Base-by-base conservation (phyloP, 371 early-diverging fungal genomes). In the Rhizopus arrhizus region DNA sequence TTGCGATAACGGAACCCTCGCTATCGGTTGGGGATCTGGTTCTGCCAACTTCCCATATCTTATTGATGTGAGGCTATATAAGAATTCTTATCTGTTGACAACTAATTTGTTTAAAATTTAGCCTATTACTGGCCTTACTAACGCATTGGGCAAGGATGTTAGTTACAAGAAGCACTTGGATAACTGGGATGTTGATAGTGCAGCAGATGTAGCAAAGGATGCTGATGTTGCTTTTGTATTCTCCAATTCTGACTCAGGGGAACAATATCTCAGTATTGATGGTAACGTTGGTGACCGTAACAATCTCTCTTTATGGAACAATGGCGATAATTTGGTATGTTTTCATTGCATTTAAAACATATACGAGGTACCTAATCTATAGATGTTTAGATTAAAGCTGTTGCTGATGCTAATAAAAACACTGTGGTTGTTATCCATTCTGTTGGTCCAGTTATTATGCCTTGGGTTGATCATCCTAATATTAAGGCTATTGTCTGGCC, bases 11-110 rank as follows among this genome's bases (percentile, higher is more conserved):
- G 87, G 85, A 12, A 83, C 81, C 6, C 61, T 87, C 22, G 82
- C 85, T 28, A 68, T 77, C 59, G 86, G 85, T 13, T 83, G 85
- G 84, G 87, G 87, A 6, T 80, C 81, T 45, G 87, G 87, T 46
- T 74, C 85, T 33, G 66, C 78, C 35, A 53, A 64, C 34, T 87
- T 81, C 68, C 80, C 84, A n/a, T 85, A 84, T 59, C 42, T 86
- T 16, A 61, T 84, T 36, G 70, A 75, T 2, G 70, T 74, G 58
- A 49, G 74, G 59, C 10, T 13, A 10, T 7, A 34, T 34, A 22
- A 22, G 8, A 5, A 3, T 12, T 48, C 4, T 47, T 7, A 9
- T 16, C 15, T 16, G 15, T 41, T 22, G 13, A 22, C 35, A 22
- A 22, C 22, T 22, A 22, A 22, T 28, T 28, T 10, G 22, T 22